Conservation (phyloP, 495 filamentous ascomycete species). For the Daldinia decipiens region DNA sequence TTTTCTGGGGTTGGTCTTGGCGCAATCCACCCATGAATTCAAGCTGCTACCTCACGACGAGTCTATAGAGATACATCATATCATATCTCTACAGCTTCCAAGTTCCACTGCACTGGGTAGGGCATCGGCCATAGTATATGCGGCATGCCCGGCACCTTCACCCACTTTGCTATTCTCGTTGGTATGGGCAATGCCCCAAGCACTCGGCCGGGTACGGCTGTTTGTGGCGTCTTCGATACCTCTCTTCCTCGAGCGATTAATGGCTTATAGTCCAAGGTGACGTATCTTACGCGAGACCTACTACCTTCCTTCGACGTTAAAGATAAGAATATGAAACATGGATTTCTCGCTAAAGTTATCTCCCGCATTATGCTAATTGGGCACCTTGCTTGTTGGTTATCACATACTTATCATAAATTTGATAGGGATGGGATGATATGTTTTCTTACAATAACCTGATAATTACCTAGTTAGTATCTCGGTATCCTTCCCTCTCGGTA, state of each 20-base stretch:
- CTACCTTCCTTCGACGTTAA: not conserved
- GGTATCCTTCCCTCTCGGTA: not conserved
- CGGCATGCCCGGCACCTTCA: not conserved
- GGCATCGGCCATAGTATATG: not conserved
- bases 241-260: not conserved
- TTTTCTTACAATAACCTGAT: not conserved
- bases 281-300: not conserved
- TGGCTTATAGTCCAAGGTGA: not conserved
- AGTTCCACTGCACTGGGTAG: slow-evolving; percentile 30
- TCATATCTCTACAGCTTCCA: slow-evolving; percentile 8
- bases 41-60: not conserved
- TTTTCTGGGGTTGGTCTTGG: slow-evolving; percentile 38
- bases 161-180: not conserved
- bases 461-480: not conserved
- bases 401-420: slow-evolving; percentile 2
- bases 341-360: not conserved
- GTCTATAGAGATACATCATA: slow-evolving; percentile 1
- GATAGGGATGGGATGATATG: slow-evolving; percentile 4
- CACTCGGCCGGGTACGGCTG: not conserved
- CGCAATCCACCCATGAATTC: slow-evolving; percentile 6
- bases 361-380: slow-evolving; percentile 12
- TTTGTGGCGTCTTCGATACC: not conserved
- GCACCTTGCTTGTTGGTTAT: not conserved
- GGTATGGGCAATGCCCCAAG: not conserved
- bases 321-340: slow-evolving; percentile 20